Evolutionary conservation across 306 rosid species (phyloP).

Genomic region (Vigna trinervia): DNA sequence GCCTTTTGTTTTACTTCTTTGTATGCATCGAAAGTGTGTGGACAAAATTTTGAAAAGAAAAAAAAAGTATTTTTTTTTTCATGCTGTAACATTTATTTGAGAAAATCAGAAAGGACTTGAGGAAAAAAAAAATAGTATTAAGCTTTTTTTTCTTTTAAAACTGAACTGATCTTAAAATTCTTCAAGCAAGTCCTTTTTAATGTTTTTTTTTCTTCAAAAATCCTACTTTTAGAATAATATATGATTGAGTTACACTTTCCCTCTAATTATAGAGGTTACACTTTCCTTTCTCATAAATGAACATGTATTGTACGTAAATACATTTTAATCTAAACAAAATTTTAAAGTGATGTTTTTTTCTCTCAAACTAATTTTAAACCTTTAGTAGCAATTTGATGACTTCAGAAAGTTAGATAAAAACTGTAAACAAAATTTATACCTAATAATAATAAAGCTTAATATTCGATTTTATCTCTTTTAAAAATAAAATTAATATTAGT

Average conservation of each 20-base stretch:
- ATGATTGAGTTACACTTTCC: neutral
- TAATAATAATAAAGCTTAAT: neutral
- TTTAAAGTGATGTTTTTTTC: neutral
- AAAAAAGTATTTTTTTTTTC: too few species aligned
- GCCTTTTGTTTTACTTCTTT: conserved; percentile 11
- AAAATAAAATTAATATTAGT: neutral
- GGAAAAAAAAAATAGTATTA: neutral
- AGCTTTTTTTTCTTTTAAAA: neutral
- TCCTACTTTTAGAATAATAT: neutral
- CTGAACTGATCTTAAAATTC: neutral
- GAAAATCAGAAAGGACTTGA: neutral
- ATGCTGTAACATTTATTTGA: neutral
- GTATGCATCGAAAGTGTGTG: neutral
- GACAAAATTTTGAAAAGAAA: neutral
- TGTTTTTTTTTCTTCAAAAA: neutral
- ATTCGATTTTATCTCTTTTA: neutral
- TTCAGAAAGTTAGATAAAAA: neutral
- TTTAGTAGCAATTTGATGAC: neutral
- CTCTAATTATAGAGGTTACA: neutral
- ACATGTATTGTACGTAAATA: neutral
- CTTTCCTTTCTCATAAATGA: neutral
- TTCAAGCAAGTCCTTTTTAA: neutral
- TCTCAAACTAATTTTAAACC: neutral
- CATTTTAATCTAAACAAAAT: neutral
- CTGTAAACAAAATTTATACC: neutral